Base-by-base conservation (phyloP, 2,329 filamentous ascomycete species). In the Alternaria brassicae region DNA sequence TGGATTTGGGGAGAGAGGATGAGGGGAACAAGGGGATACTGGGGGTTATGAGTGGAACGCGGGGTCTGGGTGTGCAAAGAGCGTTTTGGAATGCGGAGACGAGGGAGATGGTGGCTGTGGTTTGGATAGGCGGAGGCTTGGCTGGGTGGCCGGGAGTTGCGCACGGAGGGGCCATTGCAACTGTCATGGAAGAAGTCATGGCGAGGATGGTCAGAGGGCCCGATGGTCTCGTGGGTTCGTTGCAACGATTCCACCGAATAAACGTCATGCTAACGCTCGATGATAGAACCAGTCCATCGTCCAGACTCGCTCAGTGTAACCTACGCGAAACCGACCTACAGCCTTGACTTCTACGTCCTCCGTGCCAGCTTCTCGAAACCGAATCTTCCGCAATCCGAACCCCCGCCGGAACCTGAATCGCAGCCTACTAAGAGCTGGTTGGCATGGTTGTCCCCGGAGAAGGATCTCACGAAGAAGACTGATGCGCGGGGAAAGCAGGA, bases 91-190 rank as follows among this genome's bases (percentile, higher is more conserved):
- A 91, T 72, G 70, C 79, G 3, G 75, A 76, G 28, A 85, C 87
- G 6, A 83, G 86, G 65, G 85, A 87, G 67, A 75, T 87, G 32
- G 79, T 89, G 10, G 85, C 83, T 49, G 82, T 93, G n/a, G 80
- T 93, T 4, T 90, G 84, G 81, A 83, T 93, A 53, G 91, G 91
- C 6, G 75, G 81, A n/a, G 85, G 81, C 1, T 72, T 89, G 19
- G 81, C 84, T 47, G 90, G 91, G 4, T 93, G 89, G 89, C 90
- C 90, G 1, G 84, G 85, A 12, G 81, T 91, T 39, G 86, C 88
- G 51, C 91, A 94, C 78, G 91, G 91, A 55, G 91, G 91, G 13
- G 81, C 84, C 6, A 82, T 91, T 48, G 89, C 88, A 7, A 92
- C 88, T 0, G 75, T 91, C 3, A 77, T 93, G 36, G 86, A 91